Evolutionary conservation across 257 asterid species (phyloP).

Genomic region (Solanum stenotomum): DNA sequence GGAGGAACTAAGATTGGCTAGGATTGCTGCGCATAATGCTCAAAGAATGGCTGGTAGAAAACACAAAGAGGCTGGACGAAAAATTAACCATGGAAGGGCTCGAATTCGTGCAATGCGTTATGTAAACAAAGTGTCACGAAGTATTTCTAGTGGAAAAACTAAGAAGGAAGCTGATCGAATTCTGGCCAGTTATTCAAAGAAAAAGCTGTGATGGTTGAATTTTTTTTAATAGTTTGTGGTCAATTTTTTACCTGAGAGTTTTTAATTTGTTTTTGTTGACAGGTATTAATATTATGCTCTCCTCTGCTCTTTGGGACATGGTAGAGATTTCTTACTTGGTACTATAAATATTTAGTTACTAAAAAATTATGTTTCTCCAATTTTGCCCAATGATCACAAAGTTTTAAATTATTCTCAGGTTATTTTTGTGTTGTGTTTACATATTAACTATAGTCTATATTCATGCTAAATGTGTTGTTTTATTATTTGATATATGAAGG

Average conservation of each 20-base stretch:
- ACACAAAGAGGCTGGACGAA: neutral
- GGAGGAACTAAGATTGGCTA: neutral
- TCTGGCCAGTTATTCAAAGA: neutral
- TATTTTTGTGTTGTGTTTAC: neutral
- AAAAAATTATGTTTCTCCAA: no score
- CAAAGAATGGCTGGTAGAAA: no score
- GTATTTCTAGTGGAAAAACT: neutral
- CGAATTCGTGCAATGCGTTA: neutral
- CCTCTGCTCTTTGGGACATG: no score
- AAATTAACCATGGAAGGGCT: neutral
- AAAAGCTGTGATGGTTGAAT: neutral
- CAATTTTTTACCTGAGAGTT: neutral
- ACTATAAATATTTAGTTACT: no score
- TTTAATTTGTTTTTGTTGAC: no score
- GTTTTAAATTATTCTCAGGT: neutral
- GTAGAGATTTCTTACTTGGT: no score
- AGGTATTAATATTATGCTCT: no score
- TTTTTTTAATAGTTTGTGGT: neutral
- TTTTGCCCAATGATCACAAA: no score
- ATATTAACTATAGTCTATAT: neutral
- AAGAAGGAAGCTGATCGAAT: neutral
- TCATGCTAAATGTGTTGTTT: constrained; percentile 18
- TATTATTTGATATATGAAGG: constrained; percentile 91
- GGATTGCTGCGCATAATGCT: no score
- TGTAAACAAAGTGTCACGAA: neutral